phyloP scores from a whole-genome alignment of 2,329 filamentous ascomycete genomes.

The Penicillium sp. region DNA sequence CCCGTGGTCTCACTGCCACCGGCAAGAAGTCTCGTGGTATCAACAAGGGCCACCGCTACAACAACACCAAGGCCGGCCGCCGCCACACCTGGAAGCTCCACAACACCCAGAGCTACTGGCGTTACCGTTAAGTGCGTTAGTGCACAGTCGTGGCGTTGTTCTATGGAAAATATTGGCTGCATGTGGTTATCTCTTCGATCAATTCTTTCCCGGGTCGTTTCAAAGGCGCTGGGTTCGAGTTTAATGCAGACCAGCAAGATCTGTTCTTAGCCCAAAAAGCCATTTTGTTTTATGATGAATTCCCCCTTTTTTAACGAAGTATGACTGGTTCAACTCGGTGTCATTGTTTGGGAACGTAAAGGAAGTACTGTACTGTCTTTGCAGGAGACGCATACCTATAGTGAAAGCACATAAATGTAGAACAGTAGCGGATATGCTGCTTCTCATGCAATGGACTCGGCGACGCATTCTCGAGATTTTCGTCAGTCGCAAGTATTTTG shows the following conservation, averaged over 20 bases:
- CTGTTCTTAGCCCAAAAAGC: constrained; percentile 35
- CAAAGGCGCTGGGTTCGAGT: constrained; percentile 27
- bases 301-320: constrained; percentile 34
- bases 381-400: too few relatives aligned
- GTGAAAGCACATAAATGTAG: too few relatives aligned
- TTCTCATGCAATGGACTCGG: too few relatives aligned
- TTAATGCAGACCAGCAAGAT: constrained; percentile 34
- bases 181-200: constrained; percentile 31
- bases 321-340: constrained; percentile 29
- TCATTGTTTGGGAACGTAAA: constrained; percentile 9
- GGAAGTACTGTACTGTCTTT: too few relatives aligned
- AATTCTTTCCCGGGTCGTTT: constrained; percentile 27
- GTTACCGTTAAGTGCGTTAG: constrained; percentile 66
- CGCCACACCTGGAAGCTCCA: constrained; percentile 99
- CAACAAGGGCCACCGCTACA: constrained; percentile 98
- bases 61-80: constrained; percentile 93
- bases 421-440: too few relatives aligned
- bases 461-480: too few relatives aligned
- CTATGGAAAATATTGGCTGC: constrained; percentile 29
- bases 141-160: constrained; percentile 23
- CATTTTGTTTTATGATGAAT: constrained; percentile 29
- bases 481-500: too few relatives aligned
- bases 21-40: constrained; percentile 99
- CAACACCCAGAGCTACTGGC: constrained; percentile 98
- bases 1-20: constrained; percentile 91